Base-by-base conservation (phyloP, 1,284 basidiomycete genomes). In the Moniliella sp. region DNA sequence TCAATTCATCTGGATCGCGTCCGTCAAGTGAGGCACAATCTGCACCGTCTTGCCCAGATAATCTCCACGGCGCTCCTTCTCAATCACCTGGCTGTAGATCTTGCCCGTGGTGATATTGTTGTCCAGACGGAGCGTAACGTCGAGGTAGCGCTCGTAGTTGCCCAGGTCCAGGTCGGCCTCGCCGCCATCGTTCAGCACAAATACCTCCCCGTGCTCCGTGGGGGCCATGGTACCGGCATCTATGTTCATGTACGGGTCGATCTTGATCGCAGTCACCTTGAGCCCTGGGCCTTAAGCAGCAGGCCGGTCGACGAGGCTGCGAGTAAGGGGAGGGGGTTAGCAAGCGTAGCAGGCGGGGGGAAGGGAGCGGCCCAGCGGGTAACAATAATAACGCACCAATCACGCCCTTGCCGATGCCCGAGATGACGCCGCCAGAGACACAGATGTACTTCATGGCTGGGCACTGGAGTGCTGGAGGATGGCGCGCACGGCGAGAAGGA, bases 241-340 rank as follows among this genome's bases (percentile, higher is more conserved):
- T 54, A 99, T 93, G 67, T 97, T 97, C 86, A 97, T 94, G 61
- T 97, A 97, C 14, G 88, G 88, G 63, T 97, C 88, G 51, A 97
- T 94, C 67, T 97, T 97, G 69, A 97, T 94, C 15, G 91, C 79
- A 2, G 91, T 97, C 54, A 94, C 88, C 64, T 84, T 88, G 44
- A 91, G 69, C 28, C 88, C 88, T 18, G 74, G 30, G 82, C 94
- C 68, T 94, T 94, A 61, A 97, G 70, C 33, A 97, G 70, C 32
- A 97, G 69, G 43, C 88, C 88, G 11, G 91, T 94, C 40, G 86
- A 94, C 26, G 88, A 97, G 50, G 88, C 86, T 57, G 36, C 25
- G 27, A 21, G 10, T 7, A 15, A 15, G 16, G 25, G n/a, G n/a
- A n/a, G 21, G 5, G 21, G n/a, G 23, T 5, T 18, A 25, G 26